These are phyloP conservation scores for Tylopilus rubrobrunneus DNA, from an alignment of 768 basidiomycete species.

Conservation along the genomic window DNA sequence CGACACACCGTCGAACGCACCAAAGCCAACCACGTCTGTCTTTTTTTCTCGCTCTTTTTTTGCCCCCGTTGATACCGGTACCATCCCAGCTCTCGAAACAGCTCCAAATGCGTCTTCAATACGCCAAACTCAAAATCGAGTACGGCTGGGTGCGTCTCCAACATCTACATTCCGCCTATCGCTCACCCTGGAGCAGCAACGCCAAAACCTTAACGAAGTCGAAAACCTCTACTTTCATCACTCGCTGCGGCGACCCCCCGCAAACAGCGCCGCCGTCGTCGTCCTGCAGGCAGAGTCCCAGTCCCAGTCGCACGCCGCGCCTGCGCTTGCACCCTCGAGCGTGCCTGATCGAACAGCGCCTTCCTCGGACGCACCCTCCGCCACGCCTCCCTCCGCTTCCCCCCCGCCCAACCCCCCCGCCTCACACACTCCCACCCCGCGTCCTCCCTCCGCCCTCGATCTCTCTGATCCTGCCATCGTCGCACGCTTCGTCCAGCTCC, in stretches of 20 bases:
- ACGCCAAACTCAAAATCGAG: constrained; percentile 75
- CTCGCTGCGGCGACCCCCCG: constrained; percentile 27
- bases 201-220: constrained; percentile 75
- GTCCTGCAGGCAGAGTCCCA: too few relatives aligned
- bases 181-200: constrained; percentile 47
- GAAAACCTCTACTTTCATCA: constrained; percentile 81
- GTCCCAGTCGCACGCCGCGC: not conserved
- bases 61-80: too few relatives aligned
- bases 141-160: constrained; percentile 63
- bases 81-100: constrained; percentile 58
- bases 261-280: too few relatives aligned
- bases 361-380: too few relatives aligned
- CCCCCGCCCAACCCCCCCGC: too few relatives aligned
- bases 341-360: constrained; percentile 7
- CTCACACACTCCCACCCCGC: too few relatives aligned
- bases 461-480: constrained; percentile 22
- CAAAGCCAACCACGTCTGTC: constrained; percentile 54
- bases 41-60: not conserved
- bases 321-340: constrained; percentile 9
- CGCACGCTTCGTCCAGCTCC: constrained; percentile 23
- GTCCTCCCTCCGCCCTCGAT: constrained; percentile 13
- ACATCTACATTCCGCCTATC: not conserved
- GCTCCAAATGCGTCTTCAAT: constrained; percentile 69
- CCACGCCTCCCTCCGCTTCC: too few relatives aligned
- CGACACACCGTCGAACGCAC: constrained; percentile 52